phyloP scores from a whole-genome alignment of 306 rosid genomes.

The Glycyrrhiza uralensis region DNA sequence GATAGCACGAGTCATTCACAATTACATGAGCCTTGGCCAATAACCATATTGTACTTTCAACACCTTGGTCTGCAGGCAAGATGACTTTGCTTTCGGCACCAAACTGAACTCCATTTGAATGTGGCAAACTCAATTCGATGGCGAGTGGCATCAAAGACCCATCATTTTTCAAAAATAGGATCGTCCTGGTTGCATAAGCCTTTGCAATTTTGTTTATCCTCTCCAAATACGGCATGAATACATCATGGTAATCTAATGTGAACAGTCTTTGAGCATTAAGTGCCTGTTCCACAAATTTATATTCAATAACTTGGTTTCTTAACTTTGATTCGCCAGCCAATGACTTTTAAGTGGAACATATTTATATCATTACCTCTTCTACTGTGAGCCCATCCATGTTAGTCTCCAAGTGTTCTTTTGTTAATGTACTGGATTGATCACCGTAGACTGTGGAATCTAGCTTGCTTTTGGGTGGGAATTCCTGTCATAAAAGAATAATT shows the following conservation, averaged over 20 bases:
- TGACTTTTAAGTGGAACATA: neutral
- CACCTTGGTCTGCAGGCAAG: constrained; percentile 55
- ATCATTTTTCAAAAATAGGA: constrained; percentile 58
- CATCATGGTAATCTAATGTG: constrained; percentile 69
- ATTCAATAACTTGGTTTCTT: neutral
- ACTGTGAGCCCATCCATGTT: constrained; percentile 47
- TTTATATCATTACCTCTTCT: constrained; percentile 41
- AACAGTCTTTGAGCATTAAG: constrained; percentile 47
- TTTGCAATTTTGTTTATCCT: constrained; percentile 42
- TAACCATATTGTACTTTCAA: constrained; percentile 54
- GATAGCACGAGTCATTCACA: constrained; percentile 65
- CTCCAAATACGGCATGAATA: constrained; percentile 55
- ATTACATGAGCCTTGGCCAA: constrained; percentile 69
- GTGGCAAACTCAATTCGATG: constrained; percentile 62
- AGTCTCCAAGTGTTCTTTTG: constrained; percentile 39
- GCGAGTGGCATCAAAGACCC: constrained; percentile 72
- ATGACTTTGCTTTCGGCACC: constrained; percentile 52
- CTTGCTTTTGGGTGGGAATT: constrained; percentile 58
- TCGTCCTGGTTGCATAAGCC: constrained; percentile 63
- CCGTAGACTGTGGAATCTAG: constrained; percentile 55
- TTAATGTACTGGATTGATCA: constrained; percentile 52
- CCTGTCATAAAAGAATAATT: constrained; percentile 38
- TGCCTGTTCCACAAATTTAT: constrained; percentile 46
- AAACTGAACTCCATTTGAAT: constrained; percentile 50
- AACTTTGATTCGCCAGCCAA: neutral